Conservation (phyloP, 345 rosid species). For the Pistacia atlantica region DNA sequence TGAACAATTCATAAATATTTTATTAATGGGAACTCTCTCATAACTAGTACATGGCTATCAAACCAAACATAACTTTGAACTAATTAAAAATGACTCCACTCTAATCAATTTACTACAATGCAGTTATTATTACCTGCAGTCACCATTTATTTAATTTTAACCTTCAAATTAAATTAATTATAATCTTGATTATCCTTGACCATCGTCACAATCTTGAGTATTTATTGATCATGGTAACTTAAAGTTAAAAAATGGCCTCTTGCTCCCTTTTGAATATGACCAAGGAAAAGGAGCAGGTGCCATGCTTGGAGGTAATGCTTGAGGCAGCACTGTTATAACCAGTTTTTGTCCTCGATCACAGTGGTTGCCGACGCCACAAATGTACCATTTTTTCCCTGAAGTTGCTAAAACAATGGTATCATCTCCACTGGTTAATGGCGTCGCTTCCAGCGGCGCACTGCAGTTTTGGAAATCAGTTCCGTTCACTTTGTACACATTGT, state of each 20-base stretch:
- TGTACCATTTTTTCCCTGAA: constrained; percentile 22
- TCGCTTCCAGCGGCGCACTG: constrained; percentile 3
- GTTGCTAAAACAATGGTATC: constrained; percentile 21
- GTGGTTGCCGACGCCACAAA: constrained; percentile 20
- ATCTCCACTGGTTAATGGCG: constrained; percentile 7
- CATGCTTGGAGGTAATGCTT: background rate
- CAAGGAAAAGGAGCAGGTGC: constrained; percentile 11
- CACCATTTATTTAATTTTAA: background rate
- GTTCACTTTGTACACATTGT: constrained; percentile 30
- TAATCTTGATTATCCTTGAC: background rate
- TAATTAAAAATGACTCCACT: too few relatives aligned
- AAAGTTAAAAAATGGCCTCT: constrained; percentile 13
- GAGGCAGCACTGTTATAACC: constrained; percentile 4
- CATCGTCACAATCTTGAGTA: background rate
- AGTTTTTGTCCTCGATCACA: constrained; percentile 5
- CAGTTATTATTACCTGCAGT: too few relatives aligned
- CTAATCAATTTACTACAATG: too few relatives aligned
- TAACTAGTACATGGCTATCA: too few relatives aligned
- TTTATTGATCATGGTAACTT: background rate
- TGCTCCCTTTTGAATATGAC: background rate
- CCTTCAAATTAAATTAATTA: too few relatives aligned
- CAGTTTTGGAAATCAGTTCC: constrained; percentile 32
- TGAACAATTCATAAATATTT: too few relatives aligned
- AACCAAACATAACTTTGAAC: too few relatives aligned
- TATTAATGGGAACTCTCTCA: too few relatives aligned